A percentile compares a stretch with the other conserved stretches of the same genome.
phyloP scores from a whole-genome alignment of 805 yeast genomes.

The Yarrowia divulgata region DNA sequence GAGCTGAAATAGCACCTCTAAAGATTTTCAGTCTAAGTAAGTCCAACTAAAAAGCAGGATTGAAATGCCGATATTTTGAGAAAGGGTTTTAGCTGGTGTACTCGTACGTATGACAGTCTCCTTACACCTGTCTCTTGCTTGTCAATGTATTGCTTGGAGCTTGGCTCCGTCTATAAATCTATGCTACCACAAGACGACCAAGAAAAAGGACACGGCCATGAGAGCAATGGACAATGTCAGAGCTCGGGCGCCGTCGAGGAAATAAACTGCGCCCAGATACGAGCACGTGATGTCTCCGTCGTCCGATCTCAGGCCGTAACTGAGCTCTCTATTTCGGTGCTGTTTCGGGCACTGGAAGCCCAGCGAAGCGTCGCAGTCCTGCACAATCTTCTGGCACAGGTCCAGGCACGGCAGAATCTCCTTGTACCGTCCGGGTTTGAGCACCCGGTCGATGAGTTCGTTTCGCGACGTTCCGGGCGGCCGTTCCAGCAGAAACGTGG shows the following conservation, averaged over 20 bases:
- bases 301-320: conserved; percentile 47
- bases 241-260: conserved; percentile 15
- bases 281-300: conserved; percentile 51
- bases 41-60: background rate
- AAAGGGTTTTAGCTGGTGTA: too few relatives aligned
- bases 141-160: background rate
- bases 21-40: too few relatives aligned
- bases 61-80: too few relatives aligned
- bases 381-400: conserved; percentile 76
- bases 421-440: conserved; percentile 68
- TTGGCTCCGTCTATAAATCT: background rate
- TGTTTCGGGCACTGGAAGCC: conserved; percentile 75
- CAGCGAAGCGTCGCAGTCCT: conserved; percentile 82
- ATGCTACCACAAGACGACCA: conserved; percentile 20
- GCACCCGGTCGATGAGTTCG: conserved; percentile 59
- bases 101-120: too few relatives aligned
- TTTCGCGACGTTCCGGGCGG: conserved; percentile 64
- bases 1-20: too few relatives aligned
- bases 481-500: conserved; percentile 55
- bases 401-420: conserved; percentile 89
- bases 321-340: conserved; percentile 41
- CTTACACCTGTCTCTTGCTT: too few relatives aligned
- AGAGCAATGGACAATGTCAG: background rate
- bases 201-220: background rate
- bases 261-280: conserved; percentile 52